Conservation (phyloP, 305 asterid species). For the Fraxinus sp. region DNA sequence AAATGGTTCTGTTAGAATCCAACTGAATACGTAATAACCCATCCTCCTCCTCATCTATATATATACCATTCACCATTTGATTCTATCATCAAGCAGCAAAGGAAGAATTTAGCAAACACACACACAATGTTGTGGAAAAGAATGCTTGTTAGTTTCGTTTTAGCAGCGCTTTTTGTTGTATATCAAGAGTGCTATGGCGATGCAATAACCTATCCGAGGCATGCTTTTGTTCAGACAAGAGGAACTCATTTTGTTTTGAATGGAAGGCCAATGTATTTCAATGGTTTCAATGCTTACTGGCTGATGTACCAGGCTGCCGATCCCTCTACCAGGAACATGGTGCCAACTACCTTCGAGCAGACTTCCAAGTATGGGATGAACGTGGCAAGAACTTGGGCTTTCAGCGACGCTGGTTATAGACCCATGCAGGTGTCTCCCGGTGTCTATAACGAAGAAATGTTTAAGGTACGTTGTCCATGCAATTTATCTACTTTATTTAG, state of each 20-base stretch:
- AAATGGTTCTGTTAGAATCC: background rate
- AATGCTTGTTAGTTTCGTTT: slow-evolving; percentile 5
- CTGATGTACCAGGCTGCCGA: slow-evolving; percentile 58
- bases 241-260: slow-evolving; percentile 41
- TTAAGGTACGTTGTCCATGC: slow-evolving; percentile 33
- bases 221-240: slow-evolving; percentile 27
- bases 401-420: slow-evolving; percentile 50
- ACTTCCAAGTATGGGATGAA: slow-evolving; percentile 54
- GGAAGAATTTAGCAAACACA: background rate
- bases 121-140: slow-evolving; percentile 32
- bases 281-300: slow-evolving; percentile 69
- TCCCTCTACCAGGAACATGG: slow-evolving; percentile 39
- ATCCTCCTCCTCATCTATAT: background rate
- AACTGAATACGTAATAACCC: background rate
- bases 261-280: slow-evolving; percentile 43
- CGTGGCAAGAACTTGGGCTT: slow-evolving; percentile 62
- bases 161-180: slow-evolving; percentile 23
- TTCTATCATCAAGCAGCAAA: background rate
- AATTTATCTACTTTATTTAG: background rate
- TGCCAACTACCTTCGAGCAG: slow-evolving; percentile 36
- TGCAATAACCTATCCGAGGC: background rate
- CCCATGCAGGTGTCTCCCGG: slow-evolving; percentile 53
- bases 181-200: slow-evolving; percentile 7
- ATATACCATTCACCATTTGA: background rate
- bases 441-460: slow-evolving; percentile 44